Evolutionary conservation across 2,329 filamentous ascomycete genomes (phyloP).

Genomic region (Ophiostoma tasmaniense): DNA sequence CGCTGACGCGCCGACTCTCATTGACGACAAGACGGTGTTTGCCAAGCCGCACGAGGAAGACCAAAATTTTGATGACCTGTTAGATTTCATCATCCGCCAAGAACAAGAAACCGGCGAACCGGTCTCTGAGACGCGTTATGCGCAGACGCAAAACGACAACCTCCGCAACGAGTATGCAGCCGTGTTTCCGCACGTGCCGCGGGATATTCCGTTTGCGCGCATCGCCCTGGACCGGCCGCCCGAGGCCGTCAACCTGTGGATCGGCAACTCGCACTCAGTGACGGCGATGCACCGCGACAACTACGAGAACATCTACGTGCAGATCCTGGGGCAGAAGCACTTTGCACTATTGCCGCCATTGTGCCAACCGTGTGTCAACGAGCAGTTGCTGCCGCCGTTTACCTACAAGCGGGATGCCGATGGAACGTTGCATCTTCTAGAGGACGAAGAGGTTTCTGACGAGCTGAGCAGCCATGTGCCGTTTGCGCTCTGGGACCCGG

Average conservation of each 20-base stretch:
- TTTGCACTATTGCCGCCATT: conserved; percentile 67
- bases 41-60: conserved; percentile 64
- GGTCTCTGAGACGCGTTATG: conserved; percentile 54
- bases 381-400: conserved; percentile 47
- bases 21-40: conserved; percentile 38
- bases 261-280: conserved; percentile 61
- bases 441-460: conserved; percentile 19
- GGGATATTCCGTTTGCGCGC: conserved; percentile 60
- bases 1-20: conserved; percentile 46
- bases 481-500: conserved; percentile 69
- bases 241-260: conserved; percentile 77
- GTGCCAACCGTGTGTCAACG: conserved; percentile 60
- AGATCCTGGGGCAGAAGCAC: conserved; percentile 63
- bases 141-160: conserved; percentile 79
- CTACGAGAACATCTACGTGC: conserved; percentile 79
- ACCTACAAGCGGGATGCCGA: conserved; percentile 44
- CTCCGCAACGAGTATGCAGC: conserved; percentile 61
- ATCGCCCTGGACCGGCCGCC: conserved; percentile 58
- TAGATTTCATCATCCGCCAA: conserved; percentile 52
- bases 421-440: conserved; percentile 22
- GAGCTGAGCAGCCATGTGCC: conserved; percentile 39
- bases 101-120: conserved; percentile 39
- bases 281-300: conserved; percentile 75
- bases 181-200: conserved; percentile 55
- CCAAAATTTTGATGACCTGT: conserved; percentile 53